Base-by-base conservation (phyloP, 768 basidiomycete genomes). In the Tephrocybe sp. region DNA sequence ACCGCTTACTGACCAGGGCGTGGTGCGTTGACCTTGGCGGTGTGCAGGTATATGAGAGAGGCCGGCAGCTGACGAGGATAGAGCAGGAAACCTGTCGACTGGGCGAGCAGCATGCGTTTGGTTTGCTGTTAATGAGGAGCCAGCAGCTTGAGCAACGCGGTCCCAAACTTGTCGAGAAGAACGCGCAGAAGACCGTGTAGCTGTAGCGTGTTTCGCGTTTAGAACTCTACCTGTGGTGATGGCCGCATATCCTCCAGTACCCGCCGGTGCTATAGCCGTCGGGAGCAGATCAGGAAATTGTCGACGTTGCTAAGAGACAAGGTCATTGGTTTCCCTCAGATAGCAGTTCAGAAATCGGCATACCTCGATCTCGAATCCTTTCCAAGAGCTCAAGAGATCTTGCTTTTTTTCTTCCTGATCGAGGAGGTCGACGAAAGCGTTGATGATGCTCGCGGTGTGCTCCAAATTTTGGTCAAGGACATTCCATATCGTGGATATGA, bases 401-500 rank as follows among this genome's bases (percentile, higher is more conserved):
- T 78, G 74, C 50, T 87, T 86, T 79, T 97, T 95, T 18, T 93
- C 91, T 42, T 86, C 84, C 32, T 91, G 90, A 2, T 90, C 89
- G 70, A 59, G 37, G 68, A 92, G 68, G 57, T 92, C 92, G 4
- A 93, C 82, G 28, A 90, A 73, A 2, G 79, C 73, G 53, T 85
- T 88, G 38, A 93, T 73, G 28, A 90, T 78, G 54, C 86, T 83
- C 0, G 85, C 85, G 0, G 91, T 89, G 25, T 83, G 76, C 45
- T 97, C 93, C 18, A 88, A 65, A 38, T 72, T 69, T 45, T 64
- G 61, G 50, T 75, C 72, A 69, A 88, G 66, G 39, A 76, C 77
- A 62, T 85, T 90, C 85, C 86, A 96, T n/a, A 95, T 74, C 0
- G 90, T 95, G 34, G 86, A 85, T 45, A 98, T 86, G 55, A 98